These are phyloP conservation scores for Rhinocladiella mackenziei DNA, from an alignment of 2,329 filamentous ascomycete species.

Conservation along the genomic window DNA sequence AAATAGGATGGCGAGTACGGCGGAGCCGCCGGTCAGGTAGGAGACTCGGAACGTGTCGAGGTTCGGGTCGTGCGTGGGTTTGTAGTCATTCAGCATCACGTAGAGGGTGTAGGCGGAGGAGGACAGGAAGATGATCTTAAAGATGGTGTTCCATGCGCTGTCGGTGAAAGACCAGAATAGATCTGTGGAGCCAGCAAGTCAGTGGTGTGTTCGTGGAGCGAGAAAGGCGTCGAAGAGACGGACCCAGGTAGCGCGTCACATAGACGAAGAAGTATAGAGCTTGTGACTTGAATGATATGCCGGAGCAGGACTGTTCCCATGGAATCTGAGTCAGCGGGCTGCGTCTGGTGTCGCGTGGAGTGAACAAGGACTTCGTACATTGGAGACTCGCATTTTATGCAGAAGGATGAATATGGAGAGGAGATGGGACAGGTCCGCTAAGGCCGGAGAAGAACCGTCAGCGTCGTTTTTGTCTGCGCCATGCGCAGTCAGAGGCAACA, in stretches of 20 bases:
- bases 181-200: constrained; percentile 51
- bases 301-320: constrained; percentile 73
- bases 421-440: constrained; percentile 96
- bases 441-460: constrained; percentile 23
- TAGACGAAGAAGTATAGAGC: constrained; percentile 93
- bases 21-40: constrained; percentile 76
- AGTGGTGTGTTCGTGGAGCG: constrained; percentile 4
- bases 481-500: neutral
- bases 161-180: constrained; percentile 78
- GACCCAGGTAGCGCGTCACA: constrained; percentile 84
- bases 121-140: constrained; percentile 92
- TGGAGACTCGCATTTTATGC: constrained; percentile 92
- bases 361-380: constrained; percentile 54
- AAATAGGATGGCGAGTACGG: constrained; percentile 72
- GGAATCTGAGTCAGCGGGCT: neutral
- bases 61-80: constrained; percentile 94
- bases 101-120: constrained; percentile 93
- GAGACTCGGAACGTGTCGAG: constrained; percentile 96
- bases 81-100: constrained; percentile 96
- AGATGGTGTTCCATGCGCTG: constrained; percentile 85
- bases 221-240: constrained; percentile 20
- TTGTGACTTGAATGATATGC: constrained; percentile 99
- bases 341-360: neutral
- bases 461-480: constrained; percentile 6
- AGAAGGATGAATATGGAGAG: constrained; percentile 89